Percentiles rank a stretch among this genome's conserved stretches.
phyloP scores from a whole-genome alignment of 2,329 filamentous ascomycete species.

The Ambrosiella cleistominuta region DNA sequence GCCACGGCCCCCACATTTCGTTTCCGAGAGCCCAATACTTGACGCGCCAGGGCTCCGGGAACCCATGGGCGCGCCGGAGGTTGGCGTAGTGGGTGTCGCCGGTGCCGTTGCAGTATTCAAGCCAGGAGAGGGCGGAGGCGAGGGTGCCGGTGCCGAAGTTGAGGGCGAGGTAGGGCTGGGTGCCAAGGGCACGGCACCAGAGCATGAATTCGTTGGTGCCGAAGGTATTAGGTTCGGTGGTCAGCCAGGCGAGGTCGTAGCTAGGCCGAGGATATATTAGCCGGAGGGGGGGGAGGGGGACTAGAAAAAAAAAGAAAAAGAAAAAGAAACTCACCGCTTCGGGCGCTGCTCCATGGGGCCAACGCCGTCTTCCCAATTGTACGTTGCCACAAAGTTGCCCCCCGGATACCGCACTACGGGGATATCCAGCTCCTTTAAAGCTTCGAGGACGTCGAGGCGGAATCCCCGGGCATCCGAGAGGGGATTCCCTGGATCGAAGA shows the following conservation, averaged over 20 bases:
- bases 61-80: conserved; percentile 57
- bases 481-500: conserved; percentile 60
- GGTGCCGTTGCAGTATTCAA: conserved; percentile 75
- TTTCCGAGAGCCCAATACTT: conserved; percentile 82
- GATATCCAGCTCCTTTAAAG: conserved; percentile 54
- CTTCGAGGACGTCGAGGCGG: conserved; percentile 59
- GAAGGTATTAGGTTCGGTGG: conserved; percentile 59
- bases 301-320: not conserved
- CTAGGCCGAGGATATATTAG: conserved; percentile 19
- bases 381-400: conserved; percentile 71
- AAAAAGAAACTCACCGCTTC: conserved; percentile 17
- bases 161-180: conserved; percentile 62
- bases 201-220: conserved; percentile 77
- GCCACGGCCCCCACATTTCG: conserved; percentile 49
- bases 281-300: not conserved
- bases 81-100: conserved; percentile 68
- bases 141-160: conserved; percentile 63
- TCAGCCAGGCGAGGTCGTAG: conserved; percentile 65
- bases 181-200: conserved; percentile 56
- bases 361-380: conserved; percentile 71
- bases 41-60: conserved; percentile 57
- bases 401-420: conserved; percentile 69
- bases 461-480: conserved; percentile 62
- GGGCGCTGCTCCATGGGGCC: conserved; percentile 56
- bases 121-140: conserved; percentile 46